These are phyloP conservation scores for Penicillium hordei DNA, from an alignment of 2,329 filamentous ascomycete genomes.

Conservation along the genomic window DNA sequence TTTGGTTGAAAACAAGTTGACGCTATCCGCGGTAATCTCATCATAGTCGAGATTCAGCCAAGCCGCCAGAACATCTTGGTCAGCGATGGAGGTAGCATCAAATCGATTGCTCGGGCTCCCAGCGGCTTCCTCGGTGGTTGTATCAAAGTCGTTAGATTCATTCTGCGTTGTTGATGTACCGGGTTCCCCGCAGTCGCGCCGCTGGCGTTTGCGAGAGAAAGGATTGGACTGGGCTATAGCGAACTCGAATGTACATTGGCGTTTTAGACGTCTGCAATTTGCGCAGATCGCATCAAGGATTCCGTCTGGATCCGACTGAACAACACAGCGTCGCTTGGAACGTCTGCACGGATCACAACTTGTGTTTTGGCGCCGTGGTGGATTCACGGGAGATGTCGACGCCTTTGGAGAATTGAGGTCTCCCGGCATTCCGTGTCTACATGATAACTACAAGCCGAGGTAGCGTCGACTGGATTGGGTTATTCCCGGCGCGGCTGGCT, in stretches of 20 bases:
- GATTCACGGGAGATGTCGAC: neutral
- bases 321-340: conserved; percentile 28
- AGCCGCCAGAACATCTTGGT: conserved; percentile 6
- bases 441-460: neutral
- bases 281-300: conserved; percentile 8
- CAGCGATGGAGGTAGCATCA: neutral
- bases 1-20: neutral
- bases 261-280: conserved; percentile 22
- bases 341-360: conserved; percentile 30
- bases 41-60: conserved; percentile 17
- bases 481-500: neutral
- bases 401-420: neutral
- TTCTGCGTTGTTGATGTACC: neutral
- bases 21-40: neutral
- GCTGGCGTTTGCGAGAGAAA: conserved; percentile 3
- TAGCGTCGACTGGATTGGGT: neutral
- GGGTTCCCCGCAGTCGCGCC: too few relatives aligned
- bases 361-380: conserved; percentile 24
- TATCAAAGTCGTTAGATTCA: neutral
- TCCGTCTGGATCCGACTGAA: conserved; percentile 4
- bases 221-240: conserved; percentile 8
- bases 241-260: conserved; percentile 26
- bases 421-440: conserved; percentile 9
- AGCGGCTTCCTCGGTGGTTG: too few relatives aligned
- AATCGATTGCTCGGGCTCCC: neutral